Evolutionary conservation across 495 filamentous ascomycete species (phyloP).

Genomic region (Penicillium verhagenii): DNA sequence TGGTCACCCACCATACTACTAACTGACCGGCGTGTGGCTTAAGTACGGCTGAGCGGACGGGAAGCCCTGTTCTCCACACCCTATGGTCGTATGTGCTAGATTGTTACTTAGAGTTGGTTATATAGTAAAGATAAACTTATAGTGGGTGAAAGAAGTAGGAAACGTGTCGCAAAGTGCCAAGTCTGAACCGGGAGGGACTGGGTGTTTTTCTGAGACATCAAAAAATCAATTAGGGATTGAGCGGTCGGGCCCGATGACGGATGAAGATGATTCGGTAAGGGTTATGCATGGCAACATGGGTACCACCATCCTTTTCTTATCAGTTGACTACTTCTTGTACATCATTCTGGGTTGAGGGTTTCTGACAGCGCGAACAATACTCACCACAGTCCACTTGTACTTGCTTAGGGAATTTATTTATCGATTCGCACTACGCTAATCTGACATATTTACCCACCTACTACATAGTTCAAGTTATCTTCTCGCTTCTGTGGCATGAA

Average conservation of each 20-base stretch:
- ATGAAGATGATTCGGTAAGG: constrained; percentile 1
- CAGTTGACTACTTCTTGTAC: background rate
- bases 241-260: background rate
- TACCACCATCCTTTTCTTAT: background rate
- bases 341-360: background rate
- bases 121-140: too few species aligned
- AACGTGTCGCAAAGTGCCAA: background rate
- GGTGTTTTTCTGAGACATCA: too few species aligned
- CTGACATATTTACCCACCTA: background rate
- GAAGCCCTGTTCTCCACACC: too few species aligned
- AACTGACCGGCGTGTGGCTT: too few species aligned
- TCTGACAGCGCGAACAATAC: background rate
- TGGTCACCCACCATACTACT: too few species aligned
- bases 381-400: background rate
- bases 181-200: background rate
- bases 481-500: background rate
- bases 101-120: too few species aligned
- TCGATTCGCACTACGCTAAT: background rate
- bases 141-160: too few species aligned
- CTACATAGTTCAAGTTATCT: background rate
- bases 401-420: background rate
- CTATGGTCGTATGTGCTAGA: too few species aligned
- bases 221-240: background rate
- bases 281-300: background rate
- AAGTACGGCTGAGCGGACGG: too few species aligned